phyloP scores from a whole-genome alignment of 768 basidiomycete species.

The Serendipita sp. region DNA sequence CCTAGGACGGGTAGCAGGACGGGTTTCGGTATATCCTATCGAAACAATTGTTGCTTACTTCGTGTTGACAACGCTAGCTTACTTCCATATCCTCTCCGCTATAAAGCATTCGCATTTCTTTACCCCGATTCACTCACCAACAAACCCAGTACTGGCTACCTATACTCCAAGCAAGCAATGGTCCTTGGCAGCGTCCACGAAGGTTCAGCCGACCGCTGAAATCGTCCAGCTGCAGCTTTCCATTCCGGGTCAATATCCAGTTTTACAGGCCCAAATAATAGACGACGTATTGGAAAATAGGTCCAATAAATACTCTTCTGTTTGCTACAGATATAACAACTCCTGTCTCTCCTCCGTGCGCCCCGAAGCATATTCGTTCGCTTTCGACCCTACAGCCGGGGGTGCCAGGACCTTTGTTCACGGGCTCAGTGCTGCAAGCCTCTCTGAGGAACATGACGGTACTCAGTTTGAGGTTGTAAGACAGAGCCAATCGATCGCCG shows the following conservation, averaged over 20 bases:
- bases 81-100: conserved; percentile 82
- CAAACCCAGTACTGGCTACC: conserved; percentile 21
- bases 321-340: conserved; percentile 3
- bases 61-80: conserved; percentile 79
- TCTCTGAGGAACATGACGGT: background rate
- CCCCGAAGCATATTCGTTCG: conserved; percentile 32
- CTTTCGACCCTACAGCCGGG: conserved; percentile 26
- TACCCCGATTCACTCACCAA: conserved; percentile 31
- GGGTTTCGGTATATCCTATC: conserved; percentile 22
- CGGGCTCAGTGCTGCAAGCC: conserved; percentile 5
- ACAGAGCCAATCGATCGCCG: conserved; percentile 39
- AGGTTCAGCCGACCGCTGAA: background rate
- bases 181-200: background rate
- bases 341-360: conserved; percentile 18
- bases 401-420: conserved; percentile 16
- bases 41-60: conserved; percentile 86
- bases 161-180: background rate
- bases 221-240: conserved; percentile 4
- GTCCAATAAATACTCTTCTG: background rate
- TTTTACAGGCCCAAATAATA: background rate
- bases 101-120: conserved; percentile 82
- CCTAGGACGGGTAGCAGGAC: conserved; percentile 10
- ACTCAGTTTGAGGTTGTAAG: background rate
- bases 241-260: background rate
- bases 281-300: background rate